phyloP scores from a whole-genome alignment of 2,329 filamentous ascomycete genomes.

The Pseudogymnoascus sp. region DNA sequence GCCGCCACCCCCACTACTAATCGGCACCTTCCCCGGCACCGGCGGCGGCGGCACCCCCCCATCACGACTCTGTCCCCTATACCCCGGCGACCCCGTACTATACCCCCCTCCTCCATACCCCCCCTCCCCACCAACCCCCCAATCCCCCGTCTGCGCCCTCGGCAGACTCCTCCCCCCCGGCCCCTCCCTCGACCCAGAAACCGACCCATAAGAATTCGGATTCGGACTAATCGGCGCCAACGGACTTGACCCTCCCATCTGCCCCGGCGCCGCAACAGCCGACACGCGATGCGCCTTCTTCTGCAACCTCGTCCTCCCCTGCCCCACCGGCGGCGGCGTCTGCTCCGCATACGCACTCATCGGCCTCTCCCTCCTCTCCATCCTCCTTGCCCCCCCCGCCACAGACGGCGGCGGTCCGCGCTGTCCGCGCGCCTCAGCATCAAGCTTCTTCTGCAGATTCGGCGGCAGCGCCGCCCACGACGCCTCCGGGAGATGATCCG shows the following conservation, averaged over 20 bases:
- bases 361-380: slow-evolving; percentile 42
- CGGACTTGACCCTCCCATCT: slow-evolving; percentile 22
- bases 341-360: slow-evolving; percentile 42
- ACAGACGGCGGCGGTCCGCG: slow-evolving; percentile 42
- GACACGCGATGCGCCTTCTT: slow-evolving; percentile 41
- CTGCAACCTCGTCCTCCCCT: slow-evolving; percentile 50
- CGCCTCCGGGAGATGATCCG: slow-evolving; percentile 64
- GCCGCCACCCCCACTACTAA: slow-evolving; percentile 44
- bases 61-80: slow-evolving; percentile 18
- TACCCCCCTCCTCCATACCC: not conserved
- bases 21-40: slow-evolving; percentile 62
- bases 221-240: slow-evolving; percentile 23
- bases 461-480: slow-evolving; percentile 25
- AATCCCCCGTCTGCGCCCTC: slow-evolving; percentile 21
- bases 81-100: slow-evolving; percentile 17
- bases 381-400: slow-evolving; percentile 40
- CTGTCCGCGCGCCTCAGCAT: slow-evolving; percentile 45
- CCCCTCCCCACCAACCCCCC: not conserved
- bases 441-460: not conserved
- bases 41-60: slow-evolving; percentile 45
- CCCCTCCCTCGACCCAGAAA: not conserved
- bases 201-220: slow-evolving; percentile 22
- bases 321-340: slow-evolving; percentile 47
- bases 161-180: slow-evolving; percentile 16
- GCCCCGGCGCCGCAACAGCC: slow-evolving; percentile 12